phyloP scores from a whole-genome alignment of 2,329 filamentous ascomycete species.

The Dothidotthia symphoricarpi region DNA sequence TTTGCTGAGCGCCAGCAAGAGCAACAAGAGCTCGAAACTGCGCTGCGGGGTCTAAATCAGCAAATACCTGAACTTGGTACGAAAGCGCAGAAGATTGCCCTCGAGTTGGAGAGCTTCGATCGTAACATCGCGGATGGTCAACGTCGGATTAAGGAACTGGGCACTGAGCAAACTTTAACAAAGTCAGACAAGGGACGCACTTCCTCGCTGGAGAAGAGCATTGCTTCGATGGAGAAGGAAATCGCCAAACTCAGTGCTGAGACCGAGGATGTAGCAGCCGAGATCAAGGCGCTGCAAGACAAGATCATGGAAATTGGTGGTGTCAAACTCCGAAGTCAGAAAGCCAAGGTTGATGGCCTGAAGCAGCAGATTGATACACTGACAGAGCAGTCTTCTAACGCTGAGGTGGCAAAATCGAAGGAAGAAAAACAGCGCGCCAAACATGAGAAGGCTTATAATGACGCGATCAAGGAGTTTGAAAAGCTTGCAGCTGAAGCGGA shows the following conservation, averaged over 20 bases:
- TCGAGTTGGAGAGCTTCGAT: slow-evolving; percentile 85
- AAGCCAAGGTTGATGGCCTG: slow-evolving; percentile 78
- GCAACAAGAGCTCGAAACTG: slow-evolving; percentile 73
- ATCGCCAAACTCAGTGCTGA: slow-evolving; percentile 77
- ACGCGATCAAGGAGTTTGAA: slow-evolving; percentile 76
- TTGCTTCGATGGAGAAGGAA: slow-evolving; percentile 71
- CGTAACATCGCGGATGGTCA: slow-evolving; percentile 81
- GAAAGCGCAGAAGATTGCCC: slow-evolving; percentile 81
- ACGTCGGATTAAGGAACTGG: slow-evolving; percentile 80
- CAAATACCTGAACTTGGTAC: slow-evolving; percentile 84
- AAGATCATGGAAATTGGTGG: slow-evolving; percentile 99
- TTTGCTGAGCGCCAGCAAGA: slow-evolving; percentile 83
- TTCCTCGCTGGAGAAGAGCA: slow-evolving; percentile 71
- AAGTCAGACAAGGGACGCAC: slow-evolving; percentile 76
- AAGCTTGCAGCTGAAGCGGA: slow-evolving; percentile 70
- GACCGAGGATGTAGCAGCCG: slow-evolving; percentile 84
- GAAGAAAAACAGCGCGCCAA: slow-evolving; percentile 90
- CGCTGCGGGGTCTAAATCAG: slow-evolving; percentile 69
- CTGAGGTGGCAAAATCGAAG: slow-evolving; percentile 86
- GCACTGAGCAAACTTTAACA: slow-evolving; percentile 75
- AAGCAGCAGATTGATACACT: slow-evolving; percentile 82
- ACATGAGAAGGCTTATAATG: slow-evolving; percentile 76
- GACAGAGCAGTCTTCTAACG: slow-evolving; percentile 77
- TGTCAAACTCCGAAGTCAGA: slow-evolving; percentile 85
- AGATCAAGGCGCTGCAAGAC: slow-evolving; percentile 89